A percentile compares a stretch with the other conserved stretches of the same genome.
Conservation (phyloP, 495 filamentous ascomycete genomes). For the Pyrenula aspistea region DNA sequence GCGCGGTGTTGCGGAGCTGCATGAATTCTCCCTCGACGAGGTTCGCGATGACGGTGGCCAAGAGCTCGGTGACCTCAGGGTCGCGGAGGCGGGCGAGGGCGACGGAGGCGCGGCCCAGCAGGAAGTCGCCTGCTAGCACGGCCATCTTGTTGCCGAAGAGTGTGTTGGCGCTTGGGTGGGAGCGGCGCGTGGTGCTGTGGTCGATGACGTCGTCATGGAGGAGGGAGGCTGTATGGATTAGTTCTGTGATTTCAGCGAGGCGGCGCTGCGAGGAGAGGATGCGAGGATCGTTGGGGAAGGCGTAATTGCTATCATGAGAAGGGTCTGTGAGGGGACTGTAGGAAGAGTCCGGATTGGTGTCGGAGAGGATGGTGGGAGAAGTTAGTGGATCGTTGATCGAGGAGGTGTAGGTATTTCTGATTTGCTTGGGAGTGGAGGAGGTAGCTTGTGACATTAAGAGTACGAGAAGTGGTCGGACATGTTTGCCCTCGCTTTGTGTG, state of each 20-base stretch:
- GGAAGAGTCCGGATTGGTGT: slow-evolving; percentile 62
- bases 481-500: slow-evolving; percentile 91
- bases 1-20: slow-evolving; percentile 92
- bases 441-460: slow-evolving; percentile 93
- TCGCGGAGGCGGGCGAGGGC: slow-evolving; percentile 82
- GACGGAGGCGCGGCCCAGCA: slow-evolving; percentile 85
- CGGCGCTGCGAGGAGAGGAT: slow-evolving; percentile 88
- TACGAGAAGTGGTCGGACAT: slow-evolving; percentile 86
- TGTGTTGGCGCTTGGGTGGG: slow-evolving; percentile 75
- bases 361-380: slow-evolving; percentile 58
- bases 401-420: slow-evolving; percentile 17
- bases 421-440: slow-evolving; percentile 48
- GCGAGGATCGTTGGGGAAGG: slow-evolving; percentile 44
- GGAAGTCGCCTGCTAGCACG: slow-evolving; percentile 88
- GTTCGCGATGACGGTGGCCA: slow-evolving; percentile 94
- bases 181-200: slow-evolving; percentile 70
- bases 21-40: slow-evolving; percentile 98
- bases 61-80: slow-evolving; percentile 84
- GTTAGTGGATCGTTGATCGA: slow-evolving; percentile 68
- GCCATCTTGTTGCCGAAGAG: slow-evolving; percentile 99
- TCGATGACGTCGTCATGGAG: slow-evolving; percentile 98
- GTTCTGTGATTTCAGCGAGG: slow-evolving; percentile 89
- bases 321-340: slow-evolving; percentile 32
- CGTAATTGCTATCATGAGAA: slow-evolving; percentile 34
- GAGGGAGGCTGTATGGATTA: slow-evolving; percentile 93